These are phyloP conservation scores for Fusarium torulosum DNA, from an alignment of 2,329 filamentous ascomycete genomes.

Conservation along the genomic window DNA sequence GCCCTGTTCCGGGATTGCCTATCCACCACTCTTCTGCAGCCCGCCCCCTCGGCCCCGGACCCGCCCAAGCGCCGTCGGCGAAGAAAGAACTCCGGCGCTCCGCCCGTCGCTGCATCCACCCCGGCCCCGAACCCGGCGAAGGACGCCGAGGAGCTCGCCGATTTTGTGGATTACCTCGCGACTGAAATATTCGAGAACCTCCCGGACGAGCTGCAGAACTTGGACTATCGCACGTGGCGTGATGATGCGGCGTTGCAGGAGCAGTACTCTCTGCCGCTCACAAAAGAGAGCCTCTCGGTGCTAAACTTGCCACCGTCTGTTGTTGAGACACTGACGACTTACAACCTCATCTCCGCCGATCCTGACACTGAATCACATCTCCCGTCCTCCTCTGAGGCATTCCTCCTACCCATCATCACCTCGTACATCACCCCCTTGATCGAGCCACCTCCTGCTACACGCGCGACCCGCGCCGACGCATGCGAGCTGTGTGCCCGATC, in stretches of 20 bases:
- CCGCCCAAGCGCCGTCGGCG: slow-evolving; percentile 60
- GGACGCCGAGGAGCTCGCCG: slow-evolving; percentile 76
- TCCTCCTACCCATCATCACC: slow-evolving; percentile 73
- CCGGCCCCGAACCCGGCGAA: slow-evolving; percentile 32
- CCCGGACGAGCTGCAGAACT: slow-evolving; percentile 68
- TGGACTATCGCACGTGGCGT: slow-evolving; percentile 69
- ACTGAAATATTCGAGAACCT: slow-evolving; percentile 75
- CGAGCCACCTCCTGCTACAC: slow-evolving; percentile 73
- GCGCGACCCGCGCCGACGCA: slow-evolving; percentile 64
- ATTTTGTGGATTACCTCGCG: slow-evolving; percentile 86
- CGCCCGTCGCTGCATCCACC: slow-evolving; percentile 23
- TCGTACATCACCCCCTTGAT: slow-evolving; percentile 71
- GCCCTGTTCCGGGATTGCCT: slow-evolving; percentile 80
- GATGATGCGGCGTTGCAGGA: slow-evolving; percentile 60
- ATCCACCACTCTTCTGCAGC: slow-evolving; percentile 75
- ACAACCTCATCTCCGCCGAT: slow-evolving; percentile 68
- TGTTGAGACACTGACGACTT: slow-evolving; percentile 75
- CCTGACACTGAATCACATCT: slow-evolving; percentile 50
- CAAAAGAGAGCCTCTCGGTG: slow-evolving; percentile 63
- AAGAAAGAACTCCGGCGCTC: slow-evolving; percentile 37
- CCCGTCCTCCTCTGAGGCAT: slow-evolving; percentile 60
- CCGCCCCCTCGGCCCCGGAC: slow-evolving; percentile 61
- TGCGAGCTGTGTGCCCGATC: slow-evolving; percentile 84
- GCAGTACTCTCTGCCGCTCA: slow-evolving; percentile 69
- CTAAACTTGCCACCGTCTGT: slow-evolving; percentile 68